These are phyloP conservation scores for Petunia secreta DNA, from an alignment of 257 asterid genomes.

Conservation along the genomic window DNA sequence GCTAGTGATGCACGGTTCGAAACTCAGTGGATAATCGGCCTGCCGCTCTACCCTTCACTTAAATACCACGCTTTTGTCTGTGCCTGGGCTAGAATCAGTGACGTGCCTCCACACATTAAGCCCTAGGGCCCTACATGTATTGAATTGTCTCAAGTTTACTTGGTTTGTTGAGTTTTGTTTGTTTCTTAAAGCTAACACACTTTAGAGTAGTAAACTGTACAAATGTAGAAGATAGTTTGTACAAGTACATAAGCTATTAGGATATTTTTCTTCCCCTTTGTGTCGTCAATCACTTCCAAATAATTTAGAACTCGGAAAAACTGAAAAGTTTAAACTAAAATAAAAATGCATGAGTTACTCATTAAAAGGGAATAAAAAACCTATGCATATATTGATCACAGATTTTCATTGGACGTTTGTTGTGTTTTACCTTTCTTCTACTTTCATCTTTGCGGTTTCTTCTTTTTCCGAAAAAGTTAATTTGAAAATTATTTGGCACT, in stretches of 20 bases:
- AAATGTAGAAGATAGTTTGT: background rate
- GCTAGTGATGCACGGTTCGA: no score
- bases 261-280: background rate
- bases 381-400: slow-evolving; percentile 11
- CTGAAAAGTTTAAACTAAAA: background rate
- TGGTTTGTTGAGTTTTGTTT: background rate
- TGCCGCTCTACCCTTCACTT: no score
- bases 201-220: background rate
- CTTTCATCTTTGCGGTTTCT: background rate
- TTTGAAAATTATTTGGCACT: slow-evolving; percentile 5
- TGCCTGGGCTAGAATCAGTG: no score
- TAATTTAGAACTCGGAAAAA: background rate
- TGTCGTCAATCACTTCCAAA: background rate
- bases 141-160: background rate
- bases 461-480: background rate
- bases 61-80: no score
- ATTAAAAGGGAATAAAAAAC: background rate
- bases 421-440: background rate
- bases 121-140: no score
- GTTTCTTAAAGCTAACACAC: background rate
- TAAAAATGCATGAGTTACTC: background rate
- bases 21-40: no score
- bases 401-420: background rate
- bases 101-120: no score
- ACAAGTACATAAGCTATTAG: background rate